Evolutionary conservation across 108 stramenopile genomes (phyloP).

Genomic region (Asterionellopsis glacialis): DNA sequence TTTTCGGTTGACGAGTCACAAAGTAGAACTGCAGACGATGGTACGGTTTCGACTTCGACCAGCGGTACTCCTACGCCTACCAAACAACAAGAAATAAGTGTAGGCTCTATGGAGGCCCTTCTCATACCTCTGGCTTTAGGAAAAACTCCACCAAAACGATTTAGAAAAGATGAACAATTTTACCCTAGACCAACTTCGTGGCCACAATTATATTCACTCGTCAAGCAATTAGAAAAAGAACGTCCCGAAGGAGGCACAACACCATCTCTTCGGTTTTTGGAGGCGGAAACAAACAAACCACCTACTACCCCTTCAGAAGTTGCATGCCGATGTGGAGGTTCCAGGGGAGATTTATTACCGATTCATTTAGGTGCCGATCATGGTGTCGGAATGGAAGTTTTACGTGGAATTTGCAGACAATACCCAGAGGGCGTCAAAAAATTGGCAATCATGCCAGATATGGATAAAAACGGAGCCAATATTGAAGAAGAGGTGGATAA

Average conservation of each 20-base stretch:
- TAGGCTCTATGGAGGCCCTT: slow-evolving; percentile 9
- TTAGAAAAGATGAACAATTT: background rate
- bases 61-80: background rate
- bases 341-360: slow-evolving; percentile 9
- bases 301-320: background rate
- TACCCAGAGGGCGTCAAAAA: slow-evolving; percentile 23
- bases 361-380: slow-evolving; percentile 35
- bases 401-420: slow-evolving; percentile 21
- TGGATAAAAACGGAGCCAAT: slow-evolving; percentile 3
- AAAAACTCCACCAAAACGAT: background rate
- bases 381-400: slow-evolving; percentile 21
- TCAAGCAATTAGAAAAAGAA: background rate
- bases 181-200: slow-evolving; percentile 5
- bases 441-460: slow-evolving; percentile 3
- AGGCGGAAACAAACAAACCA: background rate
- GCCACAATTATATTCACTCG: background rate
- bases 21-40: background rate
- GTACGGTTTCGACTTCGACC: no score
- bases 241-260: no score
- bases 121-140: slow-evolving; percentile 22
- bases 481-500: background rate
- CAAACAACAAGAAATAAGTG: background rate
- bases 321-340: slow-evolving; percentile 4
- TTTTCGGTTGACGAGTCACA: background rate
- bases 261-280: no score